phyloP scores from a whole-genome alignment of 345 rosid species.

The Kandelia obovata region DNA sequence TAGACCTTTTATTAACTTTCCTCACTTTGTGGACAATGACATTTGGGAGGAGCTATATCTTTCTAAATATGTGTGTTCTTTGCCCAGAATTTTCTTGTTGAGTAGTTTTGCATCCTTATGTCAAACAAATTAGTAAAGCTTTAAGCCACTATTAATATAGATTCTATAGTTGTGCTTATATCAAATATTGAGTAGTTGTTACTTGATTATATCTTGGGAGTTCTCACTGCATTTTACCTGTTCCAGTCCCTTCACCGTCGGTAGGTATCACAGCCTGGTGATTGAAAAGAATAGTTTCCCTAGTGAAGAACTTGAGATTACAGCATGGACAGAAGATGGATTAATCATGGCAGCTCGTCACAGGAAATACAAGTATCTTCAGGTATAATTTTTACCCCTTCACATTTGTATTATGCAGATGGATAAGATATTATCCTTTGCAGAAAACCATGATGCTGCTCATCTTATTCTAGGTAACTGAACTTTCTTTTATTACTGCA shows the following conservation, averaged over 20 bases:
- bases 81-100: background rate
- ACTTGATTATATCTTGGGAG: background rate
- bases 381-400: conserved; percentile 37
- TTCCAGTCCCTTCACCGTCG: conserved; percentile 81
- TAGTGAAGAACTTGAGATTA: conserved; percentile 62
- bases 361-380: conserved; percentile 66
- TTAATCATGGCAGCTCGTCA: conserved; percentile 95
- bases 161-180: background rate
- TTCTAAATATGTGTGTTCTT: background rate
- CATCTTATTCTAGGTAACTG: too few relatives aligned
- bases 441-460: too few relatives aligned
- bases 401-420: background rate
- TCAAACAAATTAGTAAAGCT: background rate
- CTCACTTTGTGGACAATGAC: background rate
- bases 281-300: conserved; percentile 80
- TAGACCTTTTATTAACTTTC: background rate
- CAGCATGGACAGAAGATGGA: conserved; percentile 96
- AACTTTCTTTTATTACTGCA: too few relatives aligned
- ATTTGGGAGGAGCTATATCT: background rate
- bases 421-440: too few relatives aligned
- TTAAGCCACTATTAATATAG: background rate
- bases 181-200: background rate
- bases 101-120: background rate
- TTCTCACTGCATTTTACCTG: background rate
- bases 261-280: conserved; percentile 91